phyloP scores from a whole-genome alignment of 345 rosid species.

The Brassica incana region DNA sequence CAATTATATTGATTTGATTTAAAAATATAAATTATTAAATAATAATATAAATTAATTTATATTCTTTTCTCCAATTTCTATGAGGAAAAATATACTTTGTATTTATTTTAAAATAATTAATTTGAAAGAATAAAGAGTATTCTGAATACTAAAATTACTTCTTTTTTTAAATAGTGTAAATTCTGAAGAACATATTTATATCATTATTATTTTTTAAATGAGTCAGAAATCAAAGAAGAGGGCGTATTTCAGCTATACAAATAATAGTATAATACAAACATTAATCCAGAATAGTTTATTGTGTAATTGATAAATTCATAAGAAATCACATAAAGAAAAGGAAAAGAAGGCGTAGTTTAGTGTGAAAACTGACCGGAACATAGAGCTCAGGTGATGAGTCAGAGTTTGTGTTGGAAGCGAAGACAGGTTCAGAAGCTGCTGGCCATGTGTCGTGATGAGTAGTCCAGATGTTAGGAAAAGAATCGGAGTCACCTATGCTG shows the following conservation, averaged over 20 bases:
- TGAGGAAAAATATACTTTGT: background rate
- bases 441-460: constrained; percentile 63
- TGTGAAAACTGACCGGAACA: constrained; percentile 66
- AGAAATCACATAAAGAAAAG: background rate
- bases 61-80: background rate
- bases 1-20: too few relatives aligned
- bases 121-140: background rate
- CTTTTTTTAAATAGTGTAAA: too few relatives aligned
- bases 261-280: too few relatives aligned
- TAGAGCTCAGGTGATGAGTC: constrained; percentile 81
- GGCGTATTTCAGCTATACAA: too few relatives aligned
- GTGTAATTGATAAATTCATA: too few relatives aligned
- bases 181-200: too few relatives aligned
- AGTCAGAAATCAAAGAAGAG: too few relatives aligned
- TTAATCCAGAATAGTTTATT: background rate
- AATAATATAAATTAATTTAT: too few relatives aligned
- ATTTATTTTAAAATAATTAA: too few relatives aligned
- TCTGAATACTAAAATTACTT: too few relatives aligned
- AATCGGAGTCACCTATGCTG: constrained; percentile 25
- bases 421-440: constrained; percentile 46
- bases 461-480: constrained; percentile 71
- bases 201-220: too few relatives aligned
- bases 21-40: too few relatives aligned
- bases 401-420: constrained; percentile 54
- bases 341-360: background rate